A percentile compares a stretch with the other conserved stretches of the same genome.
Conservation (phyloP, 495 filamentous ascomycete genomes). For the Neurospora sp. region DNA sequence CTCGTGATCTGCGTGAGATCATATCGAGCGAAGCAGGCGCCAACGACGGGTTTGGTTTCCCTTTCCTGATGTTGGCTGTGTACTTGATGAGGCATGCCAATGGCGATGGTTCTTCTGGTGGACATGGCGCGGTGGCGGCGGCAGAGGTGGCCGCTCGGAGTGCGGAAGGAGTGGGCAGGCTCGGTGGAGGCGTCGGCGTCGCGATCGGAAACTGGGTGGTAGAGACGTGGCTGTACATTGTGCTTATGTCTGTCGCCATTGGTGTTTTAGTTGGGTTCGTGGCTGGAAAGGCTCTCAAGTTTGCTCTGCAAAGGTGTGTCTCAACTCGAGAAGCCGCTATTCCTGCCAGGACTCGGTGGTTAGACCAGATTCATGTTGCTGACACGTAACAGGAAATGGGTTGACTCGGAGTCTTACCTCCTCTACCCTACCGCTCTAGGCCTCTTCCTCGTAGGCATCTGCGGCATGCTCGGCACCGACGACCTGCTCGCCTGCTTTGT, state of each 20-base stretch:
- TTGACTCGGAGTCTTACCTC: conserved; percentile 77
- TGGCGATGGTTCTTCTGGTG: conserved; percentile 11
- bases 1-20: conserved; percentile 47
- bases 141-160: conserved; percentile 37
- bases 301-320: conserved; percentile 10
- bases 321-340: conserved; percentile 15
- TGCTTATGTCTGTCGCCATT: conserved; percentile 62
- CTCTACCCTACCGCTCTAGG: conserved; percentile 79
- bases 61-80: conserved; percentile 46
- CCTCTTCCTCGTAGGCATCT: conserved; percentile 62
- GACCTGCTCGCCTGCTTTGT: conserved; percentile 89
- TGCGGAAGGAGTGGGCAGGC: conserved; percentile 35
- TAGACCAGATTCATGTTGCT: background rate
- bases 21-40: conserved; percentile 52
- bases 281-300: conserved; percentile 51
- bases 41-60: conserved; percentile 53
- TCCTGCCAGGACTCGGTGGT: background rate
- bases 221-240: conserved; percentile 72
- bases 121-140: background rate
- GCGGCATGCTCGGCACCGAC: conserved; percentile 75
- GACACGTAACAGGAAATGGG: conserved; percentile 47
- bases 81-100: conserved; percentile 45
- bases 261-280: conserved; percentile 57
- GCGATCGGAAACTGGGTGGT: conserved; percentile 71
- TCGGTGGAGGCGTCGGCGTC: conserved; percentile 44